Evolutionary conservation across 1,284 basidiomycete genomes (phyloP), one percentile per base, ranked within the genome.

Genomic region (Ceraceosorus bombacis): DNA sequence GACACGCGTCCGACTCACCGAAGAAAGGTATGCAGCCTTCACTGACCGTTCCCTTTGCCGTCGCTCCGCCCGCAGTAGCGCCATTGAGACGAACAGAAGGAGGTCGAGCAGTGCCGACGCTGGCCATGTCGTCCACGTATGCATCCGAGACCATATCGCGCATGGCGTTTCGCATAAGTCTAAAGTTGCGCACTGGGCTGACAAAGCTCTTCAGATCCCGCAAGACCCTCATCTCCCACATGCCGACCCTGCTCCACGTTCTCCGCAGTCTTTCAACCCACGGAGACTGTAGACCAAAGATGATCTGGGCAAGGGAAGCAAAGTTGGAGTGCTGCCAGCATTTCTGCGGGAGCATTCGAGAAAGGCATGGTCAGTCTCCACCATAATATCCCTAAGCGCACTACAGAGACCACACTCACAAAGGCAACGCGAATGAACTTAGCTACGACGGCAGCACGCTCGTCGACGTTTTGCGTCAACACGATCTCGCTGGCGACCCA

Each of bases 261-360:
- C 84, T 84, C 56, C 82, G 80, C 82, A 91, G 85, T 2, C 86
- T 84, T 68, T 81, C 81, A 4, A 91, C 86, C 83, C 85, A 87
- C 6, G 86, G 84, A 63, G 83, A 86, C 56, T 84, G 83, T 49
- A 95, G 81, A 3, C 87, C 90, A 15, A 86, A 83, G 57, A 94
- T 84, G 64, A 94, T 85, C 51, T 90, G 89, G 1, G 87, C 85
- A 51, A 93, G 76, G 1, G 88, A 86, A 64, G 86, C 85, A 79
- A 88, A 90, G 80, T 88, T 93, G 73, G 84, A 86, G 66, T 86
- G 81, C 50, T 81, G 80, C 76, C 91, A 94, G 58, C 87, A 86
- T 85, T 90, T 90, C 90, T 87, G 90, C 51, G 90, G 90, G 62
- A 10, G 15, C 27, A 3, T 27, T 27, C 27, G 27, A 27, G 27